A percentile compares a stretch with the other conserved stretches of the same genome.
These are phyloP conservation scores for Claviceps arundinis DNA, from an alignment of 2,329 filamentous ascomycete species.

Conservation along the genomic window DNA sequence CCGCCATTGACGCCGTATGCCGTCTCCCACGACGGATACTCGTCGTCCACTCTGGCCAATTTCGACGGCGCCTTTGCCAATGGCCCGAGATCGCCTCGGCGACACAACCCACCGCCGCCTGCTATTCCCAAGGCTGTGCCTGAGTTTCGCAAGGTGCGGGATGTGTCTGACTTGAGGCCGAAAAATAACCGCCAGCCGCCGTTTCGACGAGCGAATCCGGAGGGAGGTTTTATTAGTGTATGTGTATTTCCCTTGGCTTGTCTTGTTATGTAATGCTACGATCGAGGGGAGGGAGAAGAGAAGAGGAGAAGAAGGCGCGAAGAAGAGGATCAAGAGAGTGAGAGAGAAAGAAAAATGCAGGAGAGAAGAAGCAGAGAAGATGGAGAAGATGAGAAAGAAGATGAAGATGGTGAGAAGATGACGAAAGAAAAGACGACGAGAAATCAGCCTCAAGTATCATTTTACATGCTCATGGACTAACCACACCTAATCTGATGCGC, in stretches of 20 bases:
- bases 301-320: background rate
- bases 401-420: too few species aligned
- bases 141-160: conserved; percentile 70
- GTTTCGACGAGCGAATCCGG: conserved; percentile 85
- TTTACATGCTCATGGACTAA: background rate
- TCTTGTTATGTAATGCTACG: background rate
- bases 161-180: conserved; percentile 61
- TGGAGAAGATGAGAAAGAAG: background rate
- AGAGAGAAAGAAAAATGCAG: background rate
- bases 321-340: too few species aligned
- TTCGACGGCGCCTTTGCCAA: conserved; percentile 52
- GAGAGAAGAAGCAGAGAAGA: background rate
- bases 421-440: background rate
- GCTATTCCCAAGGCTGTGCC: conserved; percentile 53
- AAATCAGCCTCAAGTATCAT: too few species aligned
- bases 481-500: background rate
- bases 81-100: conserved; percentile 45
- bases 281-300: too few species aligned
- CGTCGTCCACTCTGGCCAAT: conserved; percentile 56
- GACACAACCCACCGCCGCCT: conserved; percentile 28
- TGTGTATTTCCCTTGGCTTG: conserved; percentile 20
- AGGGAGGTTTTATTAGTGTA: conserved; percentile 96
- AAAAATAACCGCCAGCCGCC: conserved; percentile 78
- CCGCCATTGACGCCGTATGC: conserved; percentile 61
- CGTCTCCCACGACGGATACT: conserved; percentile 57